A percentile compares a stretch with the other conserved stretches of the same genome.
Conservation (phyloP, 2,329 filamentous ascomycete genomes). For the Camillea tinctor region DNA sequence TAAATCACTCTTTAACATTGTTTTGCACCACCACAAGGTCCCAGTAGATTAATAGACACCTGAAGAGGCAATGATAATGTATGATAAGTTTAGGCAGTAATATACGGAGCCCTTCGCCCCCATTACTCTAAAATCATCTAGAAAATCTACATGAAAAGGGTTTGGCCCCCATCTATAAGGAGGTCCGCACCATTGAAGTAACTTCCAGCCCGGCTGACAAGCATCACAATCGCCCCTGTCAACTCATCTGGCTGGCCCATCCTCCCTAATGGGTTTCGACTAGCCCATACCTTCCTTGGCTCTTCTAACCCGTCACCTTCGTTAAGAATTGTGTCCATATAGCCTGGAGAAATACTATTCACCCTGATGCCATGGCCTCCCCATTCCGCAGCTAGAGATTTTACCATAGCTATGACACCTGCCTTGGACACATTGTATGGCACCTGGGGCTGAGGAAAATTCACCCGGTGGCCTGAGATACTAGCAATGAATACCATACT, state of each 20-base stretch:
- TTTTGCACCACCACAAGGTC: too few relatives aligned
- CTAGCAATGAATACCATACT: conserved; percentile 66
- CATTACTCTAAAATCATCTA: background rate
- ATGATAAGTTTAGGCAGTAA: too few relatives aligned
- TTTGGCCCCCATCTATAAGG: conserved; percentile 59
- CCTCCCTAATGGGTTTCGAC: conserved; percentile 60
- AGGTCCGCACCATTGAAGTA: conserved; percentile 71
- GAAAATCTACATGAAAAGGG: conserved; percentile 34
- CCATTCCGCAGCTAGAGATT: conserved; percentile 71
- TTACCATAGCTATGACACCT: conserved; percentile 61
- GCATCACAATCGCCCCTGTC: conserved; percentile 59
- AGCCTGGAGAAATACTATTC: conserved; percentile 70
- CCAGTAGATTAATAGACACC: too few relatives aligned
- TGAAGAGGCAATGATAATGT: too few relatives aligned
- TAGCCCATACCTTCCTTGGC: conserved; percentile 55
- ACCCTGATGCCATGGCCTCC: conserved; percentile 67
- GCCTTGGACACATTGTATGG: conserved; percentile 74
- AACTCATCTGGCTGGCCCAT: conserved; percentile 66
- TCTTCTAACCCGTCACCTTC: conserved; percentile 58
- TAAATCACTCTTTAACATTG: too few relatives aligned
- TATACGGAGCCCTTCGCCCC: too few relatives aligned
- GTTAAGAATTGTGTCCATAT: conserved; percentile 76
- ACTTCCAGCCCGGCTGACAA: conserved; percentile 59
- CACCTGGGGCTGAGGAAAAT: conserved; percentile 70
- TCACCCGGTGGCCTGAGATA: conserved; percentile 67